These are phyloP conservation scores for Exutisphaerella laricina DNA, from an alignment of 2,329 filamentous ascomycete species.

Conservation along the genomic window DNA sequence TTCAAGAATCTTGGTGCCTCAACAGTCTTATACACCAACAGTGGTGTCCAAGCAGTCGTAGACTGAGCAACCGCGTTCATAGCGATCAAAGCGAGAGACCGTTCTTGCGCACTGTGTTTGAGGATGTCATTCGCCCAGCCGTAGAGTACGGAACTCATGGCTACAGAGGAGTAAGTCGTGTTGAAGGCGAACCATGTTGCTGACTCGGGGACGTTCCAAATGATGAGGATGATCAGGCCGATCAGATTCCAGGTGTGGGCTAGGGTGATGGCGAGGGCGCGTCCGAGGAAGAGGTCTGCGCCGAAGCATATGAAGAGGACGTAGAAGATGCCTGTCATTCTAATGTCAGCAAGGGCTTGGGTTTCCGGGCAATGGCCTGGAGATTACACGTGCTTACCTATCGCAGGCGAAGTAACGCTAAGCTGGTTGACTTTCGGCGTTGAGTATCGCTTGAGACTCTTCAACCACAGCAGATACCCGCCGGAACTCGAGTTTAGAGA, in stretches of 20 bases:
- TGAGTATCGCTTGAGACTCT: conserved; percentile 48
- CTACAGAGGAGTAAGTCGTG: conserved; percentile 46
- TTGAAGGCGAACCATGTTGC: conserved; percentile 52
- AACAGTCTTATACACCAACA: conserved; percentile 47
- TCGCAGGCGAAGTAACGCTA: conserved; percentile 47
- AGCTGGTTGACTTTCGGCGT: conserved; percentile 47
- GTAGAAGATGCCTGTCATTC: conserved; percentile 55
- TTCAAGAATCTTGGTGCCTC: conserved; percentile 42
- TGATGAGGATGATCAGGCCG: conserved; percentile 49
- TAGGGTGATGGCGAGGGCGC: conserved; percentile 52
- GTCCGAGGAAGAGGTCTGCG: conserved; percentile 50
- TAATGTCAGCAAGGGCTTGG: no score
- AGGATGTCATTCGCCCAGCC: conserved; percentile 53
- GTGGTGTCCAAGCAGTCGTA: conserved; percentile 52
- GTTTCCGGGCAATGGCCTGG: no score
- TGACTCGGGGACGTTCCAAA: conserved; percentile 53
- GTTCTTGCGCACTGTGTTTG: conserved; percentile 42
- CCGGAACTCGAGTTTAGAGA: conserved; percentile 44
- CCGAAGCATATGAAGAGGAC: conserved; percentile 50
- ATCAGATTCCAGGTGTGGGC: conserved; percentile 48
- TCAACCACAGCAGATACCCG: conserved; percentile 54
- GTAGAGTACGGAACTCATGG: conserved; percentile 52
- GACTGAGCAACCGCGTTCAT: conserved; percentile 52
- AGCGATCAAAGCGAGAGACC: conserved; percentile 47
- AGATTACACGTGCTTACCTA: no score